Conservation (phyloP, 352 stramenopile genomes). For the Phytophthora brassicae region DNA sequence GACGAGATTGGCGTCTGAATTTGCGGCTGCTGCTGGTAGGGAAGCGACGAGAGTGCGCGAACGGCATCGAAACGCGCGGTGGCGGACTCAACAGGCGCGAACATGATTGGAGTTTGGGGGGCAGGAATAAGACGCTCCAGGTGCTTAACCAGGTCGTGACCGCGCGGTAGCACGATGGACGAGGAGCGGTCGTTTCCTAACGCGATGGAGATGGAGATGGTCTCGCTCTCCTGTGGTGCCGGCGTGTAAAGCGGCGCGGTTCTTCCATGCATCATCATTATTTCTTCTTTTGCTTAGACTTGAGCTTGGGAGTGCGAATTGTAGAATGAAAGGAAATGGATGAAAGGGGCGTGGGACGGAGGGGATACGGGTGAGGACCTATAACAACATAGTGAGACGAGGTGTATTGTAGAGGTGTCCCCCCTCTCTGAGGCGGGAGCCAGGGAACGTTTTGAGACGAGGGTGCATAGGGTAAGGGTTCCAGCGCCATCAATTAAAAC, state of each 20-base stretch:
- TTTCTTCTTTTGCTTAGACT: conserved; percentile 8
- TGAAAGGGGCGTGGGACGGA: conserved; percentile 2
- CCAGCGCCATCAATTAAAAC: conserved; percentile 19
- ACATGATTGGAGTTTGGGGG: background rate
- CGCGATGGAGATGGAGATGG: conserved; percentile 57
- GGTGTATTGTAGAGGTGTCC: conserved; percentile 9
- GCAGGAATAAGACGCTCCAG: conserved; percentile 45
- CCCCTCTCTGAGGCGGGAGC: conserved; percentile 24
- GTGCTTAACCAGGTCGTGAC: conserved; percentile 52
- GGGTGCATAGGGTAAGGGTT: conserved; percentile 7
- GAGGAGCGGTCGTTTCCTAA: conserved; percentile 36
- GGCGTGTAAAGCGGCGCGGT: conserved; percentile 17
- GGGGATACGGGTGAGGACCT: background rate
- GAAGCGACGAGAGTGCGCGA: conserved; percentile 26
- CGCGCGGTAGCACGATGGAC: conserved; percentile 53
- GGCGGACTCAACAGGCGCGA: conserved; percentile 11
- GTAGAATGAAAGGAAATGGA: conserved; percentile 26
- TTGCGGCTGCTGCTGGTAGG: conserved; percentile 16
- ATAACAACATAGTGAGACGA: background rate
- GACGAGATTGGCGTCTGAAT: conserved; percentile 2
- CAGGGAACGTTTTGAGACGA: conserved; percentile 28
- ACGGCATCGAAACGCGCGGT: conserved; percentile 26
- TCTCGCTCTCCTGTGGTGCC: conserved; percentile 30
- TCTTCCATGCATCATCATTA: conserved; percentile 34
- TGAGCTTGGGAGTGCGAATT: conserved; percentile 26